These are phyloP conservation scores for Oligophagozyma castellii DNA, from an alignment of 1,139 yeast species.

Conservation along the genomic window DNA sequence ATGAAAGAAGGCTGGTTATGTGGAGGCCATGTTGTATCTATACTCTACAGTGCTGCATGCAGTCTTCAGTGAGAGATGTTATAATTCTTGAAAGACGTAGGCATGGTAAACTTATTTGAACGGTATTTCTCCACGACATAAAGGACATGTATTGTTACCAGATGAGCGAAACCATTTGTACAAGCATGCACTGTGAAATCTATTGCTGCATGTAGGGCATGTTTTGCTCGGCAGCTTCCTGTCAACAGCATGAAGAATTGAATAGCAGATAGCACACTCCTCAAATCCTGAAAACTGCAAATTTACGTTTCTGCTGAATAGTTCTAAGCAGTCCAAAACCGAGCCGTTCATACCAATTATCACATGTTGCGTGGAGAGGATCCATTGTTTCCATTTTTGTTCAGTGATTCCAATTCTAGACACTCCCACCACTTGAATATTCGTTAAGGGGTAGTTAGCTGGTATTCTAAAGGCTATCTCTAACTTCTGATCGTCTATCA, in stretches of 20 bases:
- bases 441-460: constrained; percentile 55
- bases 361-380: constrained; percentile 76
- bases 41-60: no score
- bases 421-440: constrained; percentile 63
- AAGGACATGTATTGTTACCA: constrained; percentile 82
- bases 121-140: constrained; percentile 71
- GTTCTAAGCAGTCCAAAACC: constrained; percentile 65
- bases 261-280: constrained; percentile 94
- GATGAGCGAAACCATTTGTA: constrained; percentile 97
- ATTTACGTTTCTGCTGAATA: constrained; percentile 67
- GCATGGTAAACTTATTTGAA: no score
- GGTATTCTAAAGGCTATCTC: constrained; percentile 71
- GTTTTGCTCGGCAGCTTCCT: constrained; percentile 79
- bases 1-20: no score
- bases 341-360: constrained; percentile 64
- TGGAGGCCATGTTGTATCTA: no score
- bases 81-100: no score
- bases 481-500: constrained; percentile 79
- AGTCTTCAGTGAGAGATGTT: no score
- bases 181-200: constrained; percentile 92
- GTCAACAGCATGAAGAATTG: constrained; percentile 73
- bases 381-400: constrained; percentile 91
- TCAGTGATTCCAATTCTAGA: constrained; percentile 82
- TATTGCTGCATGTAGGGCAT: constrained; percentile 83
- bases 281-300: constrained; percentile 85